A percentile compares a stretch with the other conserved stretches of the same genome.
These are phyloP conservation scores for Scolecobasidium constrictum DNA, from an alignment of 2,329 filamentous ascomycete species.

Conservation along the genomic window DNA sequence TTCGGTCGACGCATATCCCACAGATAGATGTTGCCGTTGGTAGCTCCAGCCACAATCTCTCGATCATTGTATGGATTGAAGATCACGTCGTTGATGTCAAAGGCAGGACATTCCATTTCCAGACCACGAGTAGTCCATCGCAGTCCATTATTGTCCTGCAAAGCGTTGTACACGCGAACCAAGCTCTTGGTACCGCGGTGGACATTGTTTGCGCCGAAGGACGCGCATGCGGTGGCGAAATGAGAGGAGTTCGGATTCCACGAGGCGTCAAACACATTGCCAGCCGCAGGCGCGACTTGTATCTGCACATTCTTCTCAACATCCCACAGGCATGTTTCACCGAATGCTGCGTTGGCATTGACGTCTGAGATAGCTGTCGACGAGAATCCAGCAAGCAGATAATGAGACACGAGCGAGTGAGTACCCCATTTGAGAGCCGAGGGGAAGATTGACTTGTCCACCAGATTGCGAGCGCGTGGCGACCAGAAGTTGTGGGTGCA, in stretches of 20 bases:
- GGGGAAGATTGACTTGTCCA: constrained; percentile 20
- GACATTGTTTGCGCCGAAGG: constrained; percentile 19
- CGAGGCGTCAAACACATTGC: constrained; percentile 47
- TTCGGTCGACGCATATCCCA: constrained; percentile 45
- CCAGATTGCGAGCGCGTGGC: constrained; percentile 18
- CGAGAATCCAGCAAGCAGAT: constrained; percentile 45
- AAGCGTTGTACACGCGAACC: constrained; percentile 41
- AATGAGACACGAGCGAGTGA: constrained; percentile 23
- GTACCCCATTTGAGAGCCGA: constrained; percentile 36
- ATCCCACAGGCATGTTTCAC: constrained; percentile 46
- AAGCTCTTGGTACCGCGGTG: constrained; percentile 35
- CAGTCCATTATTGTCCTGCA: constrained; percentile 19
- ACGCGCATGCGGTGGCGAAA: constrained; percentile 44
- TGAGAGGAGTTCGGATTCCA: constrained; percentile 38
- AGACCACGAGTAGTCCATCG: constrained; percentile 20
- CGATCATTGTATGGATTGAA: constrained; percentile 39
- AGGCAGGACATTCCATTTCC: constrained; percentile 45
- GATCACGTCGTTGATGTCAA: constrained; percentile 51
- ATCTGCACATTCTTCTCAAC: constrained; percentile 29
- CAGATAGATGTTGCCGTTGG: constrained; percentile 47
- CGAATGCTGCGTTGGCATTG: constrained; percentile 23
- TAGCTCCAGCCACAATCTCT: constrained; percentile 48
- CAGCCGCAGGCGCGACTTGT: constrained; percentile 34
- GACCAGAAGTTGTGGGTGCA: constrained; percentile 14
- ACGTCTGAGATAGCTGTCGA: constrained; percentile 25